A percentile compares a stretch with the other conserved stretches of the same genome.
Evolutionary conservation across 495 filamentous ascomycete species (phyloP).

Genomic region (Aspergillus leporis): DNA sequence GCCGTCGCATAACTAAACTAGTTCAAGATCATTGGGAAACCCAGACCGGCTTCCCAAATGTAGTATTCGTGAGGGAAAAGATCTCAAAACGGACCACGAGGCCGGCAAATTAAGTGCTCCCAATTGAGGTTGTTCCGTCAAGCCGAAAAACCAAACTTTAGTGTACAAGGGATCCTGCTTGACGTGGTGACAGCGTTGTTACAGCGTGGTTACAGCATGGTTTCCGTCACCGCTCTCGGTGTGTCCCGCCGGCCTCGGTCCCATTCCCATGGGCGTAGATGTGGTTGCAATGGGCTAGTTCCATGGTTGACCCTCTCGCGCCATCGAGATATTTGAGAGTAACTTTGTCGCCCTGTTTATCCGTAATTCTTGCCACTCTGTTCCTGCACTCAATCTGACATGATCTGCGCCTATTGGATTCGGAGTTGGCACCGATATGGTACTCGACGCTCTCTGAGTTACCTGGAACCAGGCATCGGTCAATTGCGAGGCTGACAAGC

Average conservation of each 20-base stretch:
- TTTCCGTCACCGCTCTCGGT: neutral
- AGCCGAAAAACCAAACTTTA: too few relatives aligned
- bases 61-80: neutral
- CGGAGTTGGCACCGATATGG: neutral
- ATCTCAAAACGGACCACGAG: slow-evolving; percentile 2
- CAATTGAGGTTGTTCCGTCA: slow-evolving; percentile 7
- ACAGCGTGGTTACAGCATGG: too few relatives aligned
- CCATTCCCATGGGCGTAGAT: neutral
- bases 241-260: neutral
- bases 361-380: neutral
- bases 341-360: neutral
- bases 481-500: neutral
- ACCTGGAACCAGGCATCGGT: neutral
- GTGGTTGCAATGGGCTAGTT: neutral
- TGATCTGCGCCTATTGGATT: neutral
- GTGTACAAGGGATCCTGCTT: too few relatives aligned
- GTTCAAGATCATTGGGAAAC: too few relatives aligned
- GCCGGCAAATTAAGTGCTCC: neutral
- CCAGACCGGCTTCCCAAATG: neutral
- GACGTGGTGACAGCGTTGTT: slow-evolving; percentile 12
- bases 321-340: neutral
- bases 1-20: neutral
- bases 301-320: neutral
- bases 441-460: neutral
- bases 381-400: neutral